These are phyloP conservation scores for Oligophagozyma castellii DNA, from an alignment of 1,139 yeast genomes.

Conservation along the genomic window DNA sequence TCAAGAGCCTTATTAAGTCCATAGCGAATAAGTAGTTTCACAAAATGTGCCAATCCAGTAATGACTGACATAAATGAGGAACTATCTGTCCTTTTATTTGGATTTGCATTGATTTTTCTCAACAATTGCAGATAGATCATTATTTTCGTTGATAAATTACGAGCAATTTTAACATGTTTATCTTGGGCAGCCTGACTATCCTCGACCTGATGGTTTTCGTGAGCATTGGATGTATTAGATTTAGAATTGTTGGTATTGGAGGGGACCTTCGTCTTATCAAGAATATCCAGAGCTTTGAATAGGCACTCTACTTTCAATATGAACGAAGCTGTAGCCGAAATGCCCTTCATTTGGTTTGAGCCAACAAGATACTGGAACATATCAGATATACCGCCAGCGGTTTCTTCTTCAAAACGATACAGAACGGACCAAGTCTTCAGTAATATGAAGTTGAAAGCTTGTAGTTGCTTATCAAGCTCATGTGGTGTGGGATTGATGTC, in stretches of 20 bases:
- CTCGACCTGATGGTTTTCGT: not conserved
- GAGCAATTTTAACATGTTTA: constrained; percentile 59
- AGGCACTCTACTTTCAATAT: constrained; percentile 64
- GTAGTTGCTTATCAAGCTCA: constrained; percentile 39
- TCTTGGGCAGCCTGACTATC: constrained; percentile 3
- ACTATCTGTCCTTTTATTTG: constrained; percentile 16
- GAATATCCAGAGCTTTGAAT: constrained; percentile 56
- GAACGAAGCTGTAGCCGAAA: constrained; percentile 58
- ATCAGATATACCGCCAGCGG: constrained; percentile 83
- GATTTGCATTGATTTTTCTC: constrained; percentile 36
- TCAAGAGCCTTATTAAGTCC: constrained; percentile 68
- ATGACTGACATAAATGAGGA: constrained; percentile 74
- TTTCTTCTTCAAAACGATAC: constrained; percentile 82
- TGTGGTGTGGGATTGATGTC: constrained; percentile 32
- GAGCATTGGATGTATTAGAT: not conserved
- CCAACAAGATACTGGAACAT: constrained; percentile 81
- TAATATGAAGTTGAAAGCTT: constrained; percentile 52
- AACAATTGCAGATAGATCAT: constrained; percentile 67
- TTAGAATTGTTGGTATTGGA: constrained; percentile 1
- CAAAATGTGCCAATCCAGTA: constrained; percentile 86
- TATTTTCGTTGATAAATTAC: constrained; percentile 67
- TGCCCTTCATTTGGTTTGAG: constrained; percentile 58
- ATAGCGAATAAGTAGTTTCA: constrained; percentile 69
- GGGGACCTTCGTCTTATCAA: too few species aligned
- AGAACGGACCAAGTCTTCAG: constrained; percentile 79